These are phyloP conservation scores for Auriscalpium microsporum DNA, from an alignment of 768 basidiomycete species.

Conservation along the genomic window DNA sequence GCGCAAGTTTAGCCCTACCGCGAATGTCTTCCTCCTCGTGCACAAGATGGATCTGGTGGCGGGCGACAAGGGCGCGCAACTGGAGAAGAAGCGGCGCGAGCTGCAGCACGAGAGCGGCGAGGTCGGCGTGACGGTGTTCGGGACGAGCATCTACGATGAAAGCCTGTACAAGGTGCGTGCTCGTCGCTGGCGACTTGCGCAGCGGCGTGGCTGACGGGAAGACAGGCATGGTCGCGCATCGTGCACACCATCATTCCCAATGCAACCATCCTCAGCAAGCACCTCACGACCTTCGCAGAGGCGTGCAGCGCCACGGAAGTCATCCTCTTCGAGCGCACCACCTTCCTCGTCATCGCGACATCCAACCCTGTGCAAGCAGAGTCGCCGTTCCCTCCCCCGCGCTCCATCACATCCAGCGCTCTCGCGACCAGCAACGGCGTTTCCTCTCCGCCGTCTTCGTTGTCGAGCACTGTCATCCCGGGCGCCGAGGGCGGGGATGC, in stretches of 20 bases:
- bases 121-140: slow-evolving; percentile 62
- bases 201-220: slow-evolving; percentile 7
- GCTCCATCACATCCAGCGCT: slow-evolving; percentile 5
- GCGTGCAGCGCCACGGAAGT: slow-evolving; percentile 90
- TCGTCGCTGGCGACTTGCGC: background rate
- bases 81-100: slow-evolving; percentile 69
- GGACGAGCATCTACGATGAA: slow-evolving; percentile 96
- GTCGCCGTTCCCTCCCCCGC: slow-evolving; percentile 37
- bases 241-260: slow-evolving; percentile 97
- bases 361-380: slow-evolving; percentile 24
- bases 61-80: slow-evolving; percentile 46
- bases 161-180: slow-evolving; percentile 78
- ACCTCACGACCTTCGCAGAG: slow-evolving; percentile 78
- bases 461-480: slow-evolving; percentile 7
- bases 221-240: slow-evolving; percentile 94
- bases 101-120: slow-evolving; percentile 60
- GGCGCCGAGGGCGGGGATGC: slow-evolving; percentile 23
- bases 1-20: slow-evolving; percentile 68
- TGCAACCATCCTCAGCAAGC: slow-evolving; percentile 77
- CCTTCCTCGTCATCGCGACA: slow-evolving; percentile 94
- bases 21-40: slow-evolving; percentile 80
- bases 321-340: slow-evolving; percentile 93
- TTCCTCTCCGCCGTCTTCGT: background rate
- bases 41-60: slow-evolving; percentile 98
- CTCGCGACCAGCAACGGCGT: background rate